phyloP scores from a whole-genome alignment of 148 eudicot genomes.

The Pouteria glomerata region DNA sequence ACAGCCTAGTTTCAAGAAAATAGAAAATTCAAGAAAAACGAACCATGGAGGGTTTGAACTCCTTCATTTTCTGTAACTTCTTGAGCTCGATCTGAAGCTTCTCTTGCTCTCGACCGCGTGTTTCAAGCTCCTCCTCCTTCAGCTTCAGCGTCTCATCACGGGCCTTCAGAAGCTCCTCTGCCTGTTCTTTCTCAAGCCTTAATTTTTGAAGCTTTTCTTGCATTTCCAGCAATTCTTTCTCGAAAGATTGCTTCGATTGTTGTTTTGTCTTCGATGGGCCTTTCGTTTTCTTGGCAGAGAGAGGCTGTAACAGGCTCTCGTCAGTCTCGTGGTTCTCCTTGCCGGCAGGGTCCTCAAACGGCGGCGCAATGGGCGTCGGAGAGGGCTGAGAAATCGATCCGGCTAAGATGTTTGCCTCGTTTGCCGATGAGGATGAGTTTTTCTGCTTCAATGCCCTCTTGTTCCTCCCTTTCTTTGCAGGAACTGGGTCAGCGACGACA shows the following conservation, averaged over 20 bases:
- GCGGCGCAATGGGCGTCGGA: constrained; percentile 9
- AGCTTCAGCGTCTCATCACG: constrained; percentile 57
- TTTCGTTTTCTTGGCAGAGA: constrained; percentile 43
- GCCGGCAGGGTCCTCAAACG: constrained; percentile 18
- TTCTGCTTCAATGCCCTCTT: constrained; percentile 62
- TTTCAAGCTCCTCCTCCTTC: constrained; percentile 59
- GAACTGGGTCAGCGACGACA: constrained; percentile 18
- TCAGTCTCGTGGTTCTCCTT: constrained; percentile 76
- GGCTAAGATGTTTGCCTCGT: constrained; percentile 52
- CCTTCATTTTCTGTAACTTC: constrained; percentile 87
- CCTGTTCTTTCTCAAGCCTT: constrained; percentile 77
- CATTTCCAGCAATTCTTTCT: constrained; percentile 74
- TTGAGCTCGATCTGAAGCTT: constrained; percentile 65
- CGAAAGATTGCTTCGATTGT: constrained; percentile 33
- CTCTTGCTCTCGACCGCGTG: constrained; percentile 44
- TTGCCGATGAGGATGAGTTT: constrained; percentile 37
- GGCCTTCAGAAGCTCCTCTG: constrained; percentile 72
- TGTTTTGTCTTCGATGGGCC: constrained; percentile 32
- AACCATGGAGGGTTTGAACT: constrained; percentile 84
- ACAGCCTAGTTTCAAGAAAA: neutral
- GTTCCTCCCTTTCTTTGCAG: constrained; percentile 48
- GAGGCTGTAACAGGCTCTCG: constrained; percentile 39
- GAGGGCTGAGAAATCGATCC: constrained; percentile 15
- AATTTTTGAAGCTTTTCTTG: constrained; percentile 67
- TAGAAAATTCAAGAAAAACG: constrained; percentile 7